Evolutionary conservation across 2,329 filamentous ascomycete genomes (phyloP).

Genomic region (Lasiodiplodia theobromae): DNA sequence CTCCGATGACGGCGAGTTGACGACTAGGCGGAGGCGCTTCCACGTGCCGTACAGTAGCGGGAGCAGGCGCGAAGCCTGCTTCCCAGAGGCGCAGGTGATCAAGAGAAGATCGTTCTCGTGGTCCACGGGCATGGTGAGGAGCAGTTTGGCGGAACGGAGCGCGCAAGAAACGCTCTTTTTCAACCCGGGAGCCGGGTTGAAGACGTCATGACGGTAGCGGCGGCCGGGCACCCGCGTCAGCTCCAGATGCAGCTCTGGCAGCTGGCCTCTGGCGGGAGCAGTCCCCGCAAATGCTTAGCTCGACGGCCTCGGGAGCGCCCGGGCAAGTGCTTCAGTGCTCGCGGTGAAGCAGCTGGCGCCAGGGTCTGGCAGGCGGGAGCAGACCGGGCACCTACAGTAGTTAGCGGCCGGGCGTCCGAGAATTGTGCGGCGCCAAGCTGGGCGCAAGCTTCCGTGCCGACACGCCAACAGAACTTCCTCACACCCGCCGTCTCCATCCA

Average conservation of each 20-base stretch:
- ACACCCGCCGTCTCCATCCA: constrained; percentile 33
- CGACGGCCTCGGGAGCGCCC: background rate
- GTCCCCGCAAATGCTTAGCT: background rate
- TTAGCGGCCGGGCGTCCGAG: constrained; percentile 23
- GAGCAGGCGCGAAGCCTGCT: constrained; percentile 46
- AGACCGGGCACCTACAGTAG: background rate
- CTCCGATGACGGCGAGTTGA: constrained; percentile 39
- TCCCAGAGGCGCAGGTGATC: constrained; percentile 49
- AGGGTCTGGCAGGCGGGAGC: background rate
- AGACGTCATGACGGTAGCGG: background rate
- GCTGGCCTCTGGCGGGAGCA: background rate
- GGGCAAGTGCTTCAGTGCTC: background rate
- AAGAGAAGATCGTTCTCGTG: constrained; percentile 44
- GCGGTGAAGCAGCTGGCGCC: background rate
- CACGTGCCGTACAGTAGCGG: constrained; percentile 43
- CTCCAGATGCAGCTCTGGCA: background rate
- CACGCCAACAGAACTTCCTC: constrained; percentile 30
- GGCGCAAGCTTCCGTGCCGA: constrained; percentile 23
- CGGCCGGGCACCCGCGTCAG: background rate
- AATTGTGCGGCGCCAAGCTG: constrained; percentile 29
- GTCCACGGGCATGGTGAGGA: constrained; percentile 36
- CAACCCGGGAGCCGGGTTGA: background rate
- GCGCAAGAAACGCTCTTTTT: background rate
- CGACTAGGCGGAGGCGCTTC: constrained; percentile 45
- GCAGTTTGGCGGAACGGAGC: background rate